These are phyloP conservation scores for Boletus vermiculosoides DNA, from an alignment of 768 basidiomycete species.

Conservation along the genomic window DNA sequence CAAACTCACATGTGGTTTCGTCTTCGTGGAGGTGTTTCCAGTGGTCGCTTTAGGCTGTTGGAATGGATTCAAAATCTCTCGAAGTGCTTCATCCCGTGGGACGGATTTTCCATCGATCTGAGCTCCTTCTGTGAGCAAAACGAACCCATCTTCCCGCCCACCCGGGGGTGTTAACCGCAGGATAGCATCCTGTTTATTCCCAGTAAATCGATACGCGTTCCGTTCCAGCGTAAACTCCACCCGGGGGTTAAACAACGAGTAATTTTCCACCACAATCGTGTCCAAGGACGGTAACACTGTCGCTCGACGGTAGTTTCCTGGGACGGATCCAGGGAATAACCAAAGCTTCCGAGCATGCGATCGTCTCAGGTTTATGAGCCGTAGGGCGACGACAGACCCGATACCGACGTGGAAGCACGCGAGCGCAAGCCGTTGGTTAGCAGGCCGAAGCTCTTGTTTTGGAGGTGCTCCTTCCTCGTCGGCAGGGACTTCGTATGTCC, in stretches of 20 bases:
- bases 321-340: slow-evolving; percentile 29
- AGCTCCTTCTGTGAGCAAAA: slow-evolving; percentile 25
- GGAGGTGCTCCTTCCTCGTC: slow-evolving; percentile 15
- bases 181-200: slow-evolving; percentile 19
- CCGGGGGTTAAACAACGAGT: slow-evolving; percentile 19
- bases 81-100: slow-evolving; percentile 20
- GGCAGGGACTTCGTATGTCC: slow-evolving; percentile 20
- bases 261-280: slow-evolving; percentile 26
- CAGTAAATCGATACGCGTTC: slow-evolving; percentile 21
- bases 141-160: slow-evolving; percentile 21
- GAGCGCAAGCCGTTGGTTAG: slow-evolving; percentile 30
- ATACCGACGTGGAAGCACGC: slow-evolving; percentile 28
- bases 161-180: slow-evolving; percentile 17
- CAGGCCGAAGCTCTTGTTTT: slow-evolving; percentile 28
- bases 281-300: slow-evolving; percentile 23
- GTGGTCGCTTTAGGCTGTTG: background rate
- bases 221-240: slow-evolving; percentile 27
- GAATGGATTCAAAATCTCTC: slow-evolving; percentile 22
- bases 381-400: slow-evolving; percentile 29
- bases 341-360: slow-evolving; percentile 32
- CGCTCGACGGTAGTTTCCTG: slow-evolving; percentile 20
- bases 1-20: slow-evolving; percentile 18
- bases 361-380: slow-evolving; percentile 27
- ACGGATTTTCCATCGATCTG: slow-evolving; percentile 25
- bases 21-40: slow-evolving; percentile 4